Evolutionary conservation across 257 asterid species (phyloP).

Genomic region (Nicotiana otophora): DNA sequence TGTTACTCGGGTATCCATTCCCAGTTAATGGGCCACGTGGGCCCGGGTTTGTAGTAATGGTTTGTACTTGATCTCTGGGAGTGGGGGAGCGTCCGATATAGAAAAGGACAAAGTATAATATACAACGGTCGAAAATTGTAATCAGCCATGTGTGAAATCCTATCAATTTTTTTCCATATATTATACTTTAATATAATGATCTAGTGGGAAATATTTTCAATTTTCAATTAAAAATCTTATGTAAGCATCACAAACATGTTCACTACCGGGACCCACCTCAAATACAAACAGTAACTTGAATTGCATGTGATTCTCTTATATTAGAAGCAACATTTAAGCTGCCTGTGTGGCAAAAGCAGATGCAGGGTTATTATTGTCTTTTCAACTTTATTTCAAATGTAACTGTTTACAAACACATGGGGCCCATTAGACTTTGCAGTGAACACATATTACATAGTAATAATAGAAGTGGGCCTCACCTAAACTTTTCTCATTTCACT

Average conservation of each 20-base stretch:
- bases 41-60: neutral
- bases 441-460: too few relatives aligned
- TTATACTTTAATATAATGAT: neutral
- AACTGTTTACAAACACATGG: too few relatives aligned
- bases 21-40: neutral
- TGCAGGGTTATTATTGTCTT: too few relatives aligned
- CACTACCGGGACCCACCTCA: neutral
- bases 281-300: too few relatives aligned
- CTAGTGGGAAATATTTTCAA: neutral
- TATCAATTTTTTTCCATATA: neutral
- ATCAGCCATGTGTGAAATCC: neutral
- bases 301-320: too few relatives aligned
- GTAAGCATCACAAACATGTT: neutral
- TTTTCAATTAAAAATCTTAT: neutral
- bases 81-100: neutral
- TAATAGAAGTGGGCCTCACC: too few relatives aligned
- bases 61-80: neutral
- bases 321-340: too few relatives aligned
- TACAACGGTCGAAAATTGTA: slow-evolving; percentile 4
- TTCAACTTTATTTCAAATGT: too few relatives aligned
- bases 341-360: too few relatives aligned
- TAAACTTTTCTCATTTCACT: too few relatives aligned
- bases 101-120: neutral
- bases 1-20: neutral
- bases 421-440: too few relatives aligned